Conservation (phyloP, 345 rosid genomes). For the Lagerstroemia speciosa region DNA sequence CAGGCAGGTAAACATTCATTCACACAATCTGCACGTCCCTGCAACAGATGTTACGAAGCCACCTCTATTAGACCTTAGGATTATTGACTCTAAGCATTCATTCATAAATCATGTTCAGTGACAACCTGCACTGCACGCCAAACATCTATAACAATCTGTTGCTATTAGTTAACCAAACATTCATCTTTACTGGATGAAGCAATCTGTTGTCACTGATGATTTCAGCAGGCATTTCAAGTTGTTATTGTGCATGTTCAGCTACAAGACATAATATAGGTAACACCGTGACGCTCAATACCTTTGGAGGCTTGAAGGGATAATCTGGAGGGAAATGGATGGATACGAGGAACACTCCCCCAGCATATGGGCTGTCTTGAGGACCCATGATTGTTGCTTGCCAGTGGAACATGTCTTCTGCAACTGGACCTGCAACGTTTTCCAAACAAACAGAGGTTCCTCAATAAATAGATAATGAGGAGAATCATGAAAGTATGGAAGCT, state of each 20-base stretch:
- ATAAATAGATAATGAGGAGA: background rate
- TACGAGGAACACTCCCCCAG: slow-evolving; percentile 74
- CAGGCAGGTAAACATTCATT: too few species aligned
- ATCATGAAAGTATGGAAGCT: background rate
- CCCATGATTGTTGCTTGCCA: slow-evolving; percentile 89
- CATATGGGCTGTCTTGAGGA: slow-evolving; percentile 72
- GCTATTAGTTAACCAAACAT: background rate
- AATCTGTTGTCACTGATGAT: background rate
- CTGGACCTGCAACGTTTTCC: slow-evolving; percentile 42
- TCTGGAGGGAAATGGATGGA: slow-evolving; percentile 76
- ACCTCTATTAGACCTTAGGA: too few species aligned
- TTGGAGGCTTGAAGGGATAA: slow-evolving; percentile 75
- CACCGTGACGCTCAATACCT: slow-evolving; percentile 23
- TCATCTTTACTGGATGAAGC: background rate
- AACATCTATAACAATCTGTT: background rate
- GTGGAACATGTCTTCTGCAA: slow-evolving; percentile 81
- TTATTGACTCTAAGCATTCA: too few species aligned
- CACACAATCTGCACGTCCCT: too few species aligned
- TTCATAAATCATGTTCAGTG: background rate
- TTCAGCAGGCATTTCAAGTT: background rate
- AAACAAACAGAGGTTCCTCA: background rate
- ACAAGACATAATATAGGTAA: background rate
- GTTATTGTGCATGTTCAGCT: too few species aligned
- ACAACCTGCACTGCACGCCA: background rate
- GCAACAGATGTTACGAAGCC: too few species aligned